These are phyloP conservation scores for Cornus suecica DNA, from an alignment of 148 eudicot species.

Conservation along the genomic window DNA sequence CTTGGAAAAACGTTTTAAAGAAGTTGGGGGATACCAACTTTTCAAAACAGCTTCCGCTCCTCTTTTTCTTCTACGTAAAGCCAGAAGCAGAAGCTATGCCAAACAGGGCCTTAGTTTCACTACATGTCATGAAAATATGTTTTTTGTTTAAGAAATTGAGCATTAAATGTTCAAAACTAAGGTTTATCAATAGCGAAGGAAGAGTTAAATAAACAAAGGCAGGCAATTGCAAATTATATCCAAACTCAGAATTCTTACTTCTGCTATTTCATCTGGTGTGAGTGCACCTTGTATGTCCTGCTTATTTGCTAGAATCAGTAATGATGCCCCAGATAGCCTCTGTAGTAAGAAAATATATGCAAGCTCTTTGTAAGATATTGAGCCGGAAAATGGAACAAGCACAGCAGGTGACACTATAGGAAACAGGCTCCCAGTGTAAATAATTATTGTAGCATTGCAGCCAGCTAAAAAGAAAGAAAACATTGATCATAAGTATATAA, in stretches of 20 bases:
- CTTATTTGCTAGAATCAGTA: slow-evolving; percentile 88
- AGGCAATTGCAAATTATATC: background rate
- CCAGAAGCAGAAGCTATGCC: too few relatives aligned
- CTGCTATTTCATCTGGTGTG: slow-evolving; percentile 74
- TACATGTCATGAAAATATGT: too few relatives aligned
- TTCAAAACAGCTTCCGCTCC: too few relatives aligned
- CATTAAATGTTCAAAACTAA: background rate
- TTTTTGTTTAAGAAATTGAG: background rate
- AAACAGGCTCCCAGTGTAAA: too few relatives aligned
- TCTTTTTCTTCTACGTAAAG: too few relatives aligned
- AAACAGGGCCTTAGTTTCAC: too few relatives aligned
- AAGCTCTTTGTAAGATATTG: background rate
- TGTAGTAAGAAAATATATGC: slow-evolving; percentile 23
- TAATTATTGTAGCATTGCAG: too few relatives aligned
- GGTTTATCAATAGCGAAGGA: background rate
- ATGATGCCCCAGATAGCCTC: slow-evolving; percentile 91
- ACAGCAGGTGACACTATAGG: too few relatives aligned
- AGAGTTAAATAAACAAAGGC: background rate
- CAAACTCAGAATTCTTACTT: slow-evolving; percentile 55
- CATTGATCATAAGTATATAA: background rate
- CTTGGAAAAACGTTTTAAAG: too few relatives aligned
- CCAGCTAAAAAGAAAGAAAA: too few relatives aligned
- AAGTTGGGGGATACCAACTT: too few relatives aligned
- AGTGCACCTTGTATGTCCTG: slow-evolving; percentile 97
- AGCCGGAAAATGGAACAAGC: background rate